Base-by-base conservation (phyloP, 805 yeast species). In the Yamadazyma akitaensis region DNA sequence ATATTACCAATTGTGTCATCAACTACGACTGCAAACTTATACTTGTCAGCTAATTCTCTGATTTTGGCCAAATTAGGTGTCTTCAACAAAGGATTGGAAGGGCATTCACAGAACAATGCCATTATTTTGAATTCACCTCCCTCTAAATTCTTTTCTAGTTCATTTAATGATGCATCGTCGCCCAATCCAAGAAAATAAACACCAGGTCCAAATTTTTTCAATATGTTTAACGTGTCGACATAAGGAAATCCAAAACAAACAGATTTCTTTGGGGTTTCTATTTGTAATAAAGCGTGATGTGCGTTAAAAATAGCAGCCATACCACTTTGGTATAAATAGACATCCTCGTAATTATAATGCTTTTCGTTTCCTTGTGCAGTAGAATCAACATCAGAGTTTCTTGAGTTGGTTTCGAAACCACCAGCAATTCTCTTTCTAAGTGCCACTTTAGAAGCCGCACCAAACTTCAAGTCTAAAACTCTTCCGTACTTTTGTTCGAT, bases 241-340 rank as follows among this genome's bases (percentile, higher is more conserved):
- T 92, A 94, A 6, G 98, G 97, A 68, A 91, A 90, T 1, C 99
- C 99, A 65, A 88, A 92, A 67, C 96, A 89, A 2, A 90, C 96
- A 1, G 96, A 82, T 62, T 88, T 88, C 51, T 68, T 61, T 6
- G 64, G 61, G 12, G 43, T 47, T 2, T 58, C 43, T 9, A 58
- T 52, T 30, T 68, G 56, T 44, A 81, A 60, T 16, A 80, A 53
- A 8, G 81, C 72, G 49, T 80, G 76, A 61, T 92, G 96, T 1
- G 96, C 87, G 46, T 81, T 76, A 72, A 85, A 94, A 34, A 94
- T 86, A 0, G 96, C 75, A 2, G 96, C 85, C 97, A 94, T 94
- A 14, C 99, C 99, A 3, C 91, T 75, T 12, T 97, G 94, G 58
- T 77, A 90, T 41, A 95, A 72, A 60, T 79, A 90, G 1, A 94